These are phyloP conservation scores for Botryotinia convoluta DNA, from an alignment of 2,329 filamentous ascomycete genomes.

Conservation along the genomic window DNA sequence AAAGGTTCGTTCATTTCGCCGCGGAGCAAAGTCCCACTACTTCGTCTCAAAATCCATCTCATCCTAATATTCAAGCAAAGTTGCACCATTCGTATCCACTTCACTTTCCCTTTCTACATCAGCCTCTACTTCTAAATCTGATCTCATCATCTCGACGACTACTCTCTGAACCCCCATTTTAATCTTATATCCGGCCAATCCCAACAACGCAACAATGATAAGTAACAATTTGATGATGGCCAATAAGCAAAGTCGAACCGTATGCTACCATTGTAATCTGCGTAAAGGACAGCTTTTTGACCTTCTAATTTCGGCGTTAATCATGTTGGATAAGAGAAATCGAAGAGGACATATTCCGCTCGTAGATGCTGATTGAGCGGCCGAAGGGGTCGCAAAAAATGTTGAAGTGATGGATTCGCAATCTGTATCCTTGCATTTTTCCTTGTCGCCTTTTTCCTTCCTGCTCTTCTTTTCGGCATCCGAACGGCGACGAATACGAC, in stretches of 20 bases:
- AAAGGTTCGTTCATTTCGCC: not conserved
- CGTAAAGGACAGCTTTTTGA: slow-evolving; percentile 28
- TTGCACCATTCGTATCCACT: slow-evolving; percentile 16
- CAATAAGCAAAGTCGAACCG: slow-evolving; percentile 33
- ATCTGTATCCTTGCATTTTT: slow-evolving; percentile 31
- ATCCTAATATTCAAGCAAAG: not conserved
- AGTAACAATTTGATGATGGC: slow-evolving; percentile 34
- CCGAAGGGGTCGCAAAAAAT: slow-evolving; percentile 17
- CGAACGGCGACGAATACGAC: slow-evolving; percentile 29
- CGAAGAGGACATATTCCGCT: slow-evolving; percentile 33
- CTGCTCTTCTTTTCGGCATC: slow-evolving; percentile 29
- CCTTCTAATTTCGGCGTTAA: slow-evolving; percentile 25
- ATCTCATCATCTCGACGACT: slow-evolving; percentile 23
- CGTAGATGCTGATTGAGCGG: slow-evolving; percentile 20
- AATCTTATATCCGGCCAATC: slow-evolving; percentile 32
- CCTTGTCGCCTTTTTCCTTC: slow-evolving; percentile 22
- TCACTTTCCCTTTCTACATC: slow-evolving; percentile 20
- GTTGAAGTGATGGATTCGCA: slow-evolving; percentile 28
- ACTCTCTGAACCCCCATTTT: slow-evolving; percentile 24
- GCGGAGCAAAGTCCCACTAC: not conserved
- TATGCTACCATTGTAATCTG: slow-evolving; percentile 35
- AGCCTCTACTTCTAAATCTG: slow-evolving; percentile 22
- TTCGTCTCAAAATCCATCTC: not conserved
- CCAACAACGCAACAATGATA: slow-evolving; percentile 33
- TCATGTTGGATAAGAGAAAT: slow-evolving; percentile 31